Conservation (phyloP, 2,329 filamentous ascomycete genomes). For the Septoria linicola region DNA sequence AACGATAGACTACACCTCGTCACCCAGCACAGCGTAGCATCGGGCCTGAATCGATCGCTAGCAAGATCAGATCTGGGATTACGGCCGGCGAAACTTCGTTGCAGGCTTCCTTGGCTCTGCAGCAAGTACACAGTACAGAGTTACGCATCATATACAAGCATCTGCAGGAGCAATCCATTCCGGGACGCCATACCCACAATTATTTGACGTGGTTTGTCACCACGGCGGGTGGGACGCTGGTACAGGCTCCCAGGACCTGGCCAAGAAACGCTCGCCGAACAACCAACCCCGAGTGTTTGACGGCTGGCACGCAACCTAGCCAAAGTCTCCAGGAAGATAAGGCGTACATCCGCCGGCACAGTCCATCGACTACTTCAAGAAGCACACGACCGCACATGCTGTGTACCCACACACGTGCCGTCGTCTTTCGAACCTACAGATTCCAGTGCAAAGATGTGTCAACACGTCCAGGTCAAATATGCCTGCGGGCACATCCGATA, state of each 20-base stretch:
- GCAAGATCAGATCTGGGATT: no score
- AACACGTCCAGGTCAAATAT: conserved; percentile 24
- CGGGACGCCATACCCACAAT: no score
- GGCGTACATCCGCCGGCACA: background rate
- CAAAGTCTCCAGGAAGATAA: background rate
- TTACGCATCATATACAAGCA: no score
- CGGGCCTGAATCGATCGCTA: no score
- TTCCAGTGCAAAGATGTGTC: conserved; percentile 16
- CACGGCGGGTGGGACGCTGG: background rate
- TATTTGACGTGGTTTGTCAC: background rate
- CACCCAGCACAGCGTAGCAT: no score
- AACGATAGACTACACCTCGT: no score
- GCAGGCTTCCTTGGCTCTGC: no score
- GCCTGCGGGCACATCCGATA: conserved; percentile 22
- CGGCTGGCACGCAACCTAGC: background rate
- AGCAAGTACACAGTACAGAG: no score
- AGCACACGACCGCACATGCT: conserved; percentile 1
- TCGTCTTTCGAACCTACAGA: background rate
- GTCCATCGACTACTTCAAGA: background rate
- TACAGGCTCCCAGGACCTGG: background rate
- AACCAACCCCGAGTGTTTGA: background rate
- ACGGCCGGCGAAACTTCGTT: no score
- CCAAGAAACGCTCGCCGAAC: background rate
- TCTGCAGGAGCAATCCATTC: no score
- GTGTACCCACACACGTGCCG: conserved; percentile 1